Conservation (phyloP, 345 rosid species). For the Corchorus capsularis region DNA sequence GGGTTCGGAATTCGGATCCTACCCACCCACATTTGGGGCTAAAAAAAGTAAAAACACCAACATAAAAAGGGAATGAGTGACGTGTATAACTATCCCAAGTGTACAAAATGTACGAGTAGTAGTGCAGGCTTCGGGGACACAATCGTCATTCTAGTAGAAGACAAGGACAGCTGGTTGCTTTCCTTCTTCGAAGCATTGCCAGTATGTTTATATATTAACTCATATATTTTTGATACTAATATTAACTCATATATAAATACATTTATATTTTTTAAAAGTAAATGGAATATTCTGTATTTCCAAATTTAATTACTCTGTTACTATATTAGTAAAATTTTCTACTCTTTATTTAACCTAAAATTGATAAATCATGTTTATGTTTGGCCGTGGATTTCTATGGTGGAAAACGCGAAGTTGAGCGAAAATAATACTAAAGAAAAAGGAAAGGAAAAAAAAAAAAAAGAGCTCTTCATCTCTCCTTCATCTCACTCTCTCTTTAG, state of each 20-base stretch:
- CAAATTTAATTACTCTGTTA: background rate
- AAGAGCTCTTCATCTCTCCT: background rate
- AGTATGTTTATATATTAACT: background rate
- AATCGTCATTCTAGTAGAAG: conserved; percentile 30
- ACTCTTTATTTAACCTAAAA: background rate
- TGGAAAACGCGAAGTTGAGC: conserved; percentile 44
- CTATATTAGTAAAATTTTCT: background rate
- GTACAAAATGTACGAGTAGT: conserved; percentile 6
- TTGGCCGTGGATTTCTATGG: conserved; percentile 41
- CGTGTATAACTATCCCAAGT: conserved; percentile 3
- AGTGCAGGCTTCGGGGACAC: conserved; percentile 19
- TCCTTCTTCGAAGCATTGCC: background rate
- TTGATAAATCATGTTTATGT: background rate
- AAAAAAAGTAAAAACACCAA: background rate
- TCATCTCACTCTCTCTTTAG: conserved; percentile 17
- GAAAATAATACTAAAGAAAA: background rate
- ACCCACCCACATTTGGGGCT: background rate
- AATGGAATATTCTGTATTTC: background rate
- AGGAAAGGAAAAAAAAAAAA: background rate
- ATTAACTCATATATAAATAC: background rate
- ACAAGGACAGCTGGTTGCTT: conserved; percentile 37
- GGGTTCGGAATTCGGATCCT: conserved; percentile 8
- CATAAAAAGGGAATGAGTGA: conserved; percentile 1
- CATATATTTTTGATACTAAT: too few relatives aligned
- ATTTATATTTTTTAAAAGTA: background rate